phyloP scores from a whole-genome alignment of 78 protist genomes.

The Andalucia godoyi region DNA sequence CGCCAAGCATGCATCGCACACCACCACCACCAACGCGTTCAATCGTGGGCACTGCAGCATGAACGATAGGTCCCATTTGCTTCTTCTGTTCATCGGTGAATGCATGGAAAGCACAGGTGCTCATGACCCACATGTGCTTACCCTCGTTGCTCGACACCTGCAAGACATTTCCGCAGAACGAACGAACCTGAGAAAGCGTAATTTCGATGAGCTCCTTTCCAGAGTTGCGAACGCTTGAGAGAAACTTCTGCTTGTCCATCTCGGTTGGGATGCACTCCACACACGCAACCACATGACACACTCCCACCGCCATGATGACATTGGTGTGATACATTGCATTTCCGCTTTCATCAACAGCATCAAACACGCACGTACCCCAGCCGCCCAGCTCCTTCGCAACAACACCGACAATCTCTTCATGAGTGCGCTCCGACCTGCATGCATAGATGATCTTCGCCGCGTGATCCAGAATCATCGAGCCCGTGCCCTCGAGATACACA shows the following conservation, averaged over 20 bases:
- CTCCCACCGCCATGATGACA: constrained; percentile 47
- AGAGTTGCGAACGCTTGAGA: neutral
- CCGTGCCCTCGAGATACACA: constrained; percentile 32
- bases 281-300: constrained; percentile 15
- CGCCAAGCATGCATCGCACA: constrained; percentile 59
- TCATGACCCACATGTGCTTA: constrained; percentile 17
- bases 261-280: constrained; percentile 14
- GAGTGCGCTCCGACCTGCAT: constrained; percentile 11
- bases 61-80: neutral
- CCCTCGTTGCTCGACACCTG: constrained; percentile 14
- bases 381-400: neutral
- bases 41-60: constrained; percentile 23
- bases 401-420: neutral
- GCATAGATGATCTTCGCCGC: constrained; percentile 21
- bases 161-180: constrained; percentile 49
- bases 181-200: constrained; percentile 25
- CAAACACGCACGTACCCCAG: constrained; percentile 2
- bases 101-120: constrained; percentile 17
- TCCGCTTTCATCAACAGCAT: neutral
- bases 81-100: constrained; percentile 30
- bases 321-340: constrained; percentile 44
- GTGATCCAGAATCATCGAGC: constrained; percentile 30
- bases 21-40: constrained; percentile 57
- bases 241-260: neutral
- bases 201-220: constrained; percentile 29